These are phyloP conservation scores for Beta lomatogona DNA, from an alignment of 179 eudicot genomes.

Conservation along the genomic window DNA sequence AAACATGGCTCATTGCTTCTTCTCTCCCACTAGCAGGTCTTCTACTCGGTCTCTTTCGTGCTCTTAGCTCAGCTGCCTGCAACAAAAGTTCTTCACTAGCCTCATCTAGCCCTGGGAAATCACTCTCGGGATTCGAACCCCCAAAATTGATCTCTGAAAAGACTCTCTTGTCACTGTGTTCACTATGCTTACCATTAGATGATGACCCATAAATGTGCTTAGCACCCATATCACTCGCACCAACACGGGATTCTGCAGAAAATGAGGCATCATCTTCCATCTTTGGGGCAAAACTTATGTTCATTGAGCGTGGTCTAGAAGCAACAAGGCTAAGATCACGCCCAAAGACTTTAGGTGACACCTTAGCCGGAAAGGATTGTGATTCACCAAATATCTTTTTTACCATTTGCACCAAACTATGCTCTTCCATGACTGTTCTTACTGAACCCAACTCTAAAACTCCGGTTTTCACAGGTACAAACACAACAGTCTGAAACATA, in stretches of 20 bases:
- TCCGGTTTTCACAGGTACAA: conserved; percentile 71
- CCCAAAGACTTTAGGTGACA: conserved; percentile 69
- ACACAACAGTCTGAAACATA: conserved; percentile 58
- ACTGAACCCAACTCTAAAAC: conserved; percentile 83
- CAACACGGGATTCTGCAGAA: conserved; percentile 44
- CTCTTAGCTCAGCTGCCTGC: conserved; percentile 53
- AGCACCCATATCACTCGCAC: conserved; percentile 32
- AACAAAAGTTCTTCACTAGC: conserved; percentile 37
- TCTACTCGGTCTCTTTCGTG: conserved; percentile 65
- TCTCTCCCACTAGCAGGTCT: conserved; percentile 86
- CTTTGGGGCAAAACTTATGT: conserved; percentile 70
- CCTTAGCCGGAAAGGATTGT: conserved; percentile 44
- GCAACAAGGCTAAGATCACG: conserved; percentile 74
- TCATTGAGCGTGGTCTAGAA: conserved; percentile 51
- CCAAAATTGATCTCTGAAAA: conserved; percentile 47
- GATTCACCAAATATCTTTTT: conserved; percentile 50
- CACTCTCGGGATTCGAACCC: conserved; percentile 23
- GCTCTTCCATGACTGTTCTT: conserved; percentile 61
- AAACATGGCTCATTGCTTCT: conserved; percentile 76
- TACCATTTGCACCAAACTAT: conserved; percentile 36
- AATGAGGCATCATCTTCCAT: conserved; percentile 60
- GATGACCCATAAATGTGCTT: conserved; percentile 56
- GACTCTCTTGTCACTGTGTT: conserved; percentile 48
- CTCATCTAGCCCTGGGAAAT: conserved; percentile 30
- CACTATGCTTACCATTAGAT: conserved; percentile 57